phyloP scores from a whole-genome alignment of 345 rosid species.

The Garcia nutans region DNA sequence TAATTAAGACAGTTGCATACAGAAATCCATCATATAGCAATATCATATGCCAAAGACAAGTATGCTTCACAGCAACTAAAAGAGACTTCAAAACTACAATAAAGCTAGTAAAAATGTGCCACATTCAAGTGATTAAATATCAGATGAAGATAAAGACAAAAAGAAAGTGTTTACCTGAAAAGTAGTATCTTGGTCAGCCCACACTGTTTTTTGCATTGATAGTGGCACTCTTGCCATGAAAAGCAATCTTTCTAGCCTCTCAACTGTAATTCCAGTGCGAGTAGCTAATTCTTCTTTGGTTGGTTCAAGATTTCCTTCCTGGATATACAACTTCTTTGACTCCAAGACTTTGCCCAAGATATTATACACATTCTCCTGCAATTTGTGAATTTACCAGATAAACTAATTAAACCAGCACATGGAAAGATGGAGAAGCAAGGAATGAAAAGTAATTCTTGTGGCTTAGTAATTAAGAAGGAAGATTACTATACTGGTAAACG shows the following conservation, averaged over 20 bases:
- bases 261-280: constrained; percentile 64
- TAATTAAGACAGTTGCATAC: too few relatives aligned
- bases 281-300: constrained; percentile 62
- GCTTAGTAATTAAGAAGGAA: too few relatives aligned
- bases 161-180: constrained; percentile 51
- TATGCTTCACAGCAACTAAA: neutral
- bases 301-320: constrained; percentile 25
- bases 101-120: neutral
- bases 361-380: too few relatives aligned
- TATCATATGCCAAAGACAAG: neutral
- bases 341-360: too few relatives aligned
- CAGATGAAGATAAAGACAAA: neutral
- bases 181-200: constrained; percentile 73
- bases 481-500: constrained; percentile 22
- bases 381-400: too few relatives aligned
- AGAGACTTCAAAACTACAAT: neutral
- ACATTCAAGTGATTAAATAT: neutral
- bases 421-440: too few relatives aligned
- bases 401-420: too few relatives aligned
- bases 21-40: neutral
- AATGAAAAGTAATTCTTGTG: too few relatives aligned
- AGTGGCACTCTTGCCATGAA: constrained; percentile 54
- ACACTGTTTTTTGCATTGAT: constrained; percentile 71
- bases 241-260: constrained; percentile 52
- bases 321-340: too few relatives aligned